phyloP scores from a whole-genome alignment of 495 filamentous ascomycete species.

The Tuber melanosporum region DNA sequence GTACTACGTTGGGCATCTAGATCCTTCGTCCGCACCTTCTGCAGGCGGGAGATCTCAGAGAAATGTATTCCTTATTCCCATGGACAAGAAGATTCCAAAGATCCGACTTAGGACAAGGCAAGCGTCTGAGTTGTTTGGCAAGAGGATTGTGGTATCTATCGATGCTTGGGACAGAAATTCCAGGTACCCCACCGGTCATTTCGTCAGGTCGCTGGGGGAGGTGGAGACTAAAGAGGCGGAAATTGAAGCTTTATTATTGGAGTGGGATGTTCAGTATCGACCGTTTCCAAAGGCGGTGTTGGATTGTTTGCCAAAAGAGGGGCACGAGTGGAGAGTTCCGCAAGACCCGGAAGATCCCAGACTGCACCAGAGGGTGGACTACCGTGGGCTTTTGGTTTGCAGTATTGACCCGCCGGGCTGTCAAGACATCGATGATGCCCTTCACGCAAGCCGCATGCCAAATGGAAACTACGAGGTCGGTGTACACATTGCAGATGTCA shows the following conservation, averaged over 20 bases:
- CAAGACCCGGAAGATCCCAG: slow-evolving; percentile 65
- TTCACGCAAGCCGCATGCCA: slow-evolving; percentile 74
- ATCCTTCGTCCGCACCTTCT: slow-evolving; percentile 69
- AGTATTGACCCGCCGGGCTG: slow-evolving; percentile 95
- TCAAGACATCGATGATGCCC: slow-evolving; percentile 96
- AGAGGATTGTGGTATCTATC: slow-evolving; percentile 89
- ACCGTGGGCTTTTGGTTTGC: slow-evolving; percentile 81
- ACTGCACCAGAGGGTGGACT: slow-evolving; percentile 76
- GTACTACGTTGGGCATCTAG: slow-evolving; percentile 88
- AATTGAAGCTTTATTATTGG: slow-evolving; percentile 86
- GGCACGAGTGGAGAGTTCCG: slow-evolving; percentile 91
- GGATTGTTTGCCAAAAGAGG: slow-evolving; percentile 84
- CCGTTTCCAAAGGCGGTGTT: slow-evolving; percentile 93
- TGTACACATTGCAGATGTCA: slow-evolving; percentile 98
- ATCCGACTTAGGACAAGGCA: slow-evolving; percentile 88
- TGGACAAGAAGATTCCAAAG: slow-evolving; percentile 96
- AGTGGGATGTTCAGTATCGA: slow-evolving; percentile 95
- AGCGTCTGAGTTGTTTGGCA: slow-evolving; percentile 76
- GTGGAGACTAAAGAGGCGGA: slow-evolving; percentile 92
- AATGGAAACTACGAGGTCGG: slow-evolving; percentile 96
- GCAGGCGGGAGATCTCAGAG: slow-evolving; percentile 76
- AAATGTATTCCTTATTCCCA: slow-evolving; percentile 86
- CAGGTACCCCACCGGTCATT: slow-evolving; percentile 85
- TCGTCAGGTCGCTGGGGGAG: slow-evolving; percentile 86
- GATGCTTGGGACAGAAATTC: slow-evolving; percentile 93